phyloP scores from a whole-genome alignment of 2,329 filamentous ascomycete genomes.

The Curvularia lunata region DNA sequence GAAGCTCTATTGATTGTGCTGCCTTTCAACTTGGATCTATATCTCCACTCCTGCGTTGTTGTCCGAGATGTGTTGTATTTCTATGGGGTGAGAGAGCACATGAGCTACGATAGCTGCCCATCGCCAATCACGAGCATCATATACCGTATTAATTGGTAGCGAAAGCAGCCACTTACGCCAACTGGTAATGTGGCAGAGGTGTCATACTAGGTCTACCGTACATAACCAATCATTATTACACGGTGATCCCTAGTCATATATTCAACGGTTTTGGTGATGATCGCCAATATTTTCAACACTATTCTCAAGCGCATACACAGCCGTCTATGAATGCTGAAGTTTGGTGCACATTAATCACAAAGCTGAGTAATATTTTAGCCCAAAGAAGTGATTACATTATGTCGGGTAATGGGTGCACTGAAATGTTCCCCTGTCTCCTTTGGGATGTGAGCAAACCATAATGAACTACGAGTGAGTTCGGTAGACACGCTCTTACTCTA shows the following conservation, averaged over 20 bases:
- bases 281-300: neutral
- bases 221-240: neutral
- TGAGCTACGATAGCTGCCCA: neutral
- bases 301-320: neutral
- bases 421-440: neutral
- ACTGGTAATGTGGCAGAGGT: too few relatives aligned
- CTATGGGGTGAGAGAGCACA: neutral
- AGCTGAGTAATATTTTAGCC: neutral
- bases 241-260: neutral
- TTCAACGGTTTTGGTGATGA: neutral
- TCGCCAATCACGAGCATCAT: neutral
- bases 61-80: neutral
- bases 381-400: neutral
- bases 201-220: neutral
- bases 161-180: too few relatives aligned
- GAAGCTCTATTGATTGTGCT: neutral
- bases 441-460: neutral
- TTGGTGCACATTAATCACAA: neutral
- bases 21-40: neutral
- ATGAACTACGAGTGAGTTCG: neutral
- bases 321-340: neutral
- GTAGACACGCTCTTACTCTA: neutral
- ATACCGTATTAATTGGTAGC: neutral
- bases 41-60: neutral
- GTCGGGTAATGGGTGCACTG: too few relatives aligned